These are phyloP conservation scores for Dryas alaskensis DNA, from an alignment of 306 rosid genomes.

Conservation along the genomic window DNA sequence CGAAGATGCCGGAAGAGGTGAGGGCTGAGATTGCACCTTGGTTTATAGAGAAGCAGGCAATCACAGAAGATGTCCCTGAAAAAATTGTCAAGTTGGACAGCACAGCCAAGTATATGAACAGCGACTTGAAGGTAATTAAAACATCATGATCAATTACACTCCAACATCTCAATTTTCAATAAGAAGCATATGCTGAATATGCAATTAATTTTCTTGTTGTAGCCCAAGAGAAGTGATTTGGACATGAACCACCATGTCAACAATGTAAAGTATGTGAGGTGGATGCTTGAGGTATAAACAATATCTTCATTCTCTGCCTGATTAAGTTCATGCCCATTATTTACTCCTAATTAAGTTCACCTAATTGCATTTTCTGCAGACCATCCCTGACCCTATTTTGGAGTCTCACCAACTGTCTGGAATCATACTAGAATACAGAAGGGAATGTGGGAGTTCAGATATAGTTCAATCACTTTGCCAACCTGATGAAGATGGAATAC, in stretches of 20 bases:
- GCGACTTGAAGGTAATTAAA: conserved; percentile 53
- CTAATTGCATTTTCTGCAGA: conserved; percentile 36
- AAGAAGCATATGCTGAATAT: conserved; percentile 22
- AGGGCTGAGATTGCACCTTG: conserved; percentile 83
- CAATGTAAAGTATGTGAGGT: conserved; percentile 78
- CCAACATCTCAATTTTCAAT: neutral
- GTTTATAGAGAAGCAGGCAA: conserved; percentile 77
- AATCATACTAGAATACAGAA: conserved; percentile 70
- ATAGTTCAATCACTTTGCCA: conserved; percentile 75
- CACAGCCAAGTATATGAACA: conserved; percentile 62
- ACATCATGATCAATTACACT: conserved; percentile 8
- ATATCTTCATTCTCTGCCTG: neutral
- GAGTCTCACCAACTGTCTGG: conserved; percentile 68
- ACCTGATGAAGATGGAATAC: conserved; percentile 64
- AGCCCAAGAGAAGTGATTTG: conserved; percentile 87
- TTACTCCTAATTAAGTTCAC: conserved; percentile 1
- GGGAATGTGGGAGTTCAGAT: conserved; percentile 81
- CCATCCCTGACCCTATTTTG: conserved; percentile 61
- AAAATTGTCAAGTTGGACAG: conserved; percentile 70
- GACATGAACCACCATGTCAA: conserved; percentile 96
- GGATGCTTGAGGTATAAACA: conserved; percentile 86
- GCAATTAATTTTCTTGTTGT: conserved; percentile 26
- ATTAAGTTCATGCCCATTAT: neutral
- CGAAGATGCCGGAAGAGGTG: conserved; percentile 87
- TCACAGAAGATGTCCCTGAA: conserved; percentile 57